Base-by-base conservation (phyloP, 2,329 filamentous ascomycete species). In the Xylariaceae sp. region DNA sequence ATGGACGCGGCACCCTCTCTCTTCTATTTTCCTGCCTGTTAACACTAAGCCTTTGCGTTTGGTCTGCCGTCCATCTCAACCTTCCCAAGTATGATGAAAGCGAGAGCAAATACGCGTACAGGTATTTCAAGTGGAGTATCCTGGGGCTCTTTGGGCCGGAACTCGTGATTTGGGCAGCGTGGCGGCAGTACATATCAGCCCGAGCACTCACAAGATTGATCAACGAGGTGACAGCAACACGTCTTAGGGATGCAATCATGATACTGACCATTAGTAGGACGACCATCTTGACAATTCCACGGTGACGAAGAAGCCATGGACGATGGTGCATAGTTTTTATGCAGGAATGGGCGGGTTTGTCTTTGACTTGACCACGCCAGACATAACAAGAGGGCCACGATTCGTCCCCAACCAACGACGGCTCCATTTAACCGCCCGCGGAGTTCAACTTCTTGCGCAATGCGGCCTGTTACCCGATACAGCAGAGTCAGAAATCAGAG, bases 311-410 rank as follows among this genome's bases (percentile, higher is more conserved):
- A 29, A 55, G n/a, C n/a, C n/a, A 50, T 51, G 52, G 52, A 50
- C 48, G 18, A 46, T 55, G 29, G 29, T 49, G 7, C 52, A 55
- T 46, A 47, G 48, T 26, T 55, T 55, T 19, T 55, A 50, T 32
- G 46, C 52, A 5, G 48, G 52, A 7, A 55, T 48, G 14, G 52
- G 52, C 2, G 52, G 52, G 7, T 55, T 55, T 40, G 52, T 29
- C 0, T 55, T 55, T 20, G 52, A 50, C 40, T 20, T 50, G 7
- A 7, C 16, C 3, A 29, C 41, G 16, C 23, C 44, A 14, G 29
- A 46, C 6, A 20, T 40, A 16, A 12, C 12, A 16, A 40, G 32
- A 20, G 47, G 32, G 7, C 19, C 29, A 3, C 10, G 6, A 10
- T 49, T 49, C 7, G 20, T 49, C 7, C 37, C 47, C 1, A 14